Percentiles rank a stretch among this genome's conserved stretches.
phyloP scores from a whole-genome alignment of 2,329 filamentous ascomycete genomes.

The Cytospora mali region DNA sequence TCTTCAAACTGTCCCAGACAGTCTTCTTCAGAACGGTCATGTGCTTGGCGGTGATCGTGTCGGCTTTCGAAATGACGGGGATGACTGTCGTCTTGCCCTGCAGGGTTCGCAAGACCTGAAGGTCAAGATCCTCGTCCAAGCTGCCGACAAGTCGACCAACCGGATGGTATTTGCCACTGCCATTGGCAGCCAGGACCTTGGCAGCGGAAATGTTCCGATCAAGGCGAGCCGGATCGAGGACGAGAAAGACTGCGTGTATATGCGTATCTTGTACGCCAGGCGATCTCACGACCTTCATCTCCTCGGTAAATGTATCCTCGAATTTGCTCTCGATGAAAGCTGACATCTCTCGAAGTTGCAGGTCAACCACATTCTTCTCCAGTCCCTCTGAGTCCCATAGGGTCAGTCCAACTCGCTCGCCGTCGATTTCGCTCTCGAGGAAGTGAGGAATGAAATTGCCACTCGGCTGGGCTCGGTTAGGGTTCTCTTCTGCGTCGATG shows the following conservation, averaged over 20 bases:
- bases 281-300: slow-evolving; percentile 94
- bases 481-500: slow-evolving; percentile 61
- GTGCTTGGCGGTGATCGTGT: slow-evolving; percentile 93
- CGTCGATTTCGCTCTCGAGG: slow-evolving; percentile 91
- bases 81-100: slow-evolving; percentile 95
- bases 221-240: slow-evolving; percentile 85
- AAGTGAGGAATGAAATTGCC: slow-evolving; percentile 86
- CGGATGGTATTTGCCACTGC: slow-evolving; percentile 50
- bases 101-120: slow-evolving; percentile 85
- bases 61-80: slow-evolving; percentile 93
- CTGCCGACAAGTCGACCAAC: slow-evolving; percentile 60
- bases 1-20: slow-evolving; percentile 86
- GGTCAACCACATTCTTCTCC: slow-evolving; percentile 91
- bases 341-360: slow-evolving; percentile 89
- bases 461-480: slow-evolving; percentile 53
- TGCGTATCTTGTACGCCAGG: slow-evolving; percentile 94
- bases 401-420: slow-evolving; percentile 87
- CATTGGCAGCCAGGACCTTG: slow-evolving; percentile 55
- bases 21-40: slow-evolving; percentile 90
- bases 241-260: slow-evolving; percentile 91
- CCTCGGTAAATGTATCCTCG: slow-evolving; percentile 94
- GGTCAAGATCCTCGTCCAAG: slow-evolving; percentile 84
- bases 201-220: slow-evolving; percentile 77
- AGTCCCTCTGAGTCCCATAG: slow-evolving; percentile 96
- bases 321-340: slow-evolving; percentile 97